Evolutionary conservation across 495 filamentous ascomycete genomes (phyloP).

Genomic region (Friedmanniomyces simplex): DNA sequence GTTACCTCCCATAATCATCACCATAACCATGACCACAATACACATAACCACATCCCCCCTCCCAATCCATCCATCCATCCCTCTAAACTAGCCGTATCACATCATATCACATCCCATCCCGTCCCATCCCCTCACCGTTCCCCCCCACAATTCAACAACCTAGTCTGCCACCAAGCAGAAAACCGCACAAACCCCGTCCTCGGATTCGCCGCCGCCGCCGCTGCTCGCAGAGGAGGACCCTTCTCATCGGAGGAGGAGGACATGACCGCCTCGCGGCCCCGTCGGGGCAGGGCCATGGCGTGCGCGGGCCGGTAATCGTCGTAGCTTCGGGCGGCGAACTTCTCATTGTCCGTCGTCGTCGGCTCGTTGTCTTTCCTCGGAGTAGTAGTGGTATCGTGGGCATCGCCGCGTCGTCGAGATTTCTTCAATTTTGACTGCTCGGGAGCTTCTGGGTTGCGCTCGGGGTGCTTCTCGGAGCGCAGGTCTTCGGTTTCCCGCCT

Average conservation of each 20-base stretch:
- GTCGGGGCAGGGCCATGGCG: not conserved
- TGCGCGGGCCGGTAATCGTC: constrained; percentile 7
- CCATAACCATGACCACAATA: too few species aligned
- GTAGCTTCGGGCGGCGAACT: constrained; percentile 5
- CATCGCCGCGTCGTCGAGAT: not conserved
- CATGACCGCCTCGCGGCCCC: not conserved
- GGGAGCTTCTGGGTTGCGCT: constrained; percentile 5
- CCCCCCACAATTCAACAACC: constrained; percentile 6
- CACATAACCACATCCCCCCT: too few species aligned
- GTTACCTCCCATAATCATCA: too few species aligned
- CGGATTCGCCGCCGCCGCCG: not conserved
- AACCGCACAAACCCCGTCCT: constrained; percentile 8
- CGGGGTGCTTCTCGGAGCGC: constrained; percentile 9
- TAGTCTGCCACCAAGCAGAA: constrained; percentile 6
- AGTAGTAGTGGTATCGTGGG: too few species aligned
- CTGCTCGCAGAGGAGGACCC: not conserved
- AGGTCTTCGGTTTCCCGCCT: constrained; percentile 4
- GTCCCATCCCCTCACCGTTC: too few species aligned
- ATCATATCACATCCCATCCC: not conserved
- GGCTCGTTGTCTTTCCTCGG: not conserved
- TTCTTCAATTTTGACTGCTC: not conserved
- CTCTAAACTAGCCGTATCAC: not conserved
- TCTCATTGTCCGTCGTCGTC: not conserved
- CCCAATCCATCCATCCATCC: too few species aligned
- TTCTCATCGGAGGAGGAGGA: too few species aligned